A percentile compares a stretch with the other conserved stretches of the same genome.
Evolutionary conservation across 2,329 filamentous ascomycete genomes (phyloP).

Genomic region (Atkinsonella hypoxylon): DNA sequence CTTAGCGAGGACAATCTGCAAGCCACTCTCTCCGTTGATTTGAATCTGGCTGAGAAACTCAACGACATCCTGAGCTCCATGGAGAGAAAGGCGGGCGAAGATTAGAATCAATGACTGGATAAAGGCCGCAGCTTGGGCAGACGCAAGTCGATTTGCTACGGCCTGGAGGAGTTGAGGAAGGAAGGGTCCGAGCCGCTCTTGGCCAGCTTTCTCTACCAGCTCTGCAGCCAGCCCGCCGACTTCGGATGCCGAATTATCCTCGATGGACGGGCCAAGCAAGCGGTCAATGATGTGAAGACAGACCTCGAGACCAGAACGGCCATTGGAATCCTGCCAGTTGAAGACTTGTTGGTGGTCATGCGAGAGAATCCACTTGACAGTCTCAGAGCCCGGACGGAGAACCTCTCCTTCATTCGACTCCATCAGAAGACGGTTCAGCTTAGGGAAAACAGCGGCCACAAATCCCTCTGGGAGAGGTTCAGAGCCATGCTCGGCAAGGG

Average conservation of each 20-base stretch:
- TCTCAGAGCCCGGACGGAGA: conserved; percentile 72
- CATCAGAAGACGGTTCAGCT: conserved; percentile 71
- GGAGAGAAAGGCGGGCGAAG: conserved; percentile 79
- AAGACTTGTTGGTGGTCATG: conserved; percentile 88
- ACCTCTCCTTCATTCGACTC: conserved; percentile 78
- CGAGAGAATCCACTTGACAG: conserved; percentile 77
- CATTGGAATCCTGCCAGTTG: conserved; percentile 68
- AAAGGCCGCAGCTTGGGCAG: conserved; percentile 74
- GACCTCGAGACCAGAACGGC: conserved; percentile 76
- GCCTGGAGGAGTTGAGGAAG: conserved; percentile 79
- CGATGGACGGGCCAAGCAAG: conserved; percentile 69
- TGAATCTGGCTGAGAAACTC: conserved; percentile 80
- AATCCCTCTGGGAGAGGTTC: conserved; percentile 81
- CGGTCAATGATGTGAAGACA: conserved; percentile 87
- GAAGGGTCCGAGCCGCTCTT: conserved; percentile 81
- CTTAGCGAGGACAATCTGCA: conserved; percentile 81
- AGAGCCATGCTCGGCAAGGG: conserved; percentile 70
- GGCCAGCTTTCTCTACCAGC: conserved; percentile 88
- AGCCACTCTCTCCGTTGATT: conserved; percentile 67
- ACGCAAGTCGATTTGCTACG: conserved; percentile 73
- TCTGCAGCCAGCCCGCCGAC: conserved; percentile 90
- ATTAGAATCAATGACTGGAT: conserved; percentile 95
- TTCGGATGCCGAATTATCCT: conserved; percentile 90
- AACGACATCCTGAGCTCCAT: conserved; percentile 78
- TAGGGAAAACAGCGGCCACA: conserved; percentile 74